Evolutionary conservation across 1,139 yeast species (phyloP).

Genomic region (Sugiyamaella japonica): DNA sequence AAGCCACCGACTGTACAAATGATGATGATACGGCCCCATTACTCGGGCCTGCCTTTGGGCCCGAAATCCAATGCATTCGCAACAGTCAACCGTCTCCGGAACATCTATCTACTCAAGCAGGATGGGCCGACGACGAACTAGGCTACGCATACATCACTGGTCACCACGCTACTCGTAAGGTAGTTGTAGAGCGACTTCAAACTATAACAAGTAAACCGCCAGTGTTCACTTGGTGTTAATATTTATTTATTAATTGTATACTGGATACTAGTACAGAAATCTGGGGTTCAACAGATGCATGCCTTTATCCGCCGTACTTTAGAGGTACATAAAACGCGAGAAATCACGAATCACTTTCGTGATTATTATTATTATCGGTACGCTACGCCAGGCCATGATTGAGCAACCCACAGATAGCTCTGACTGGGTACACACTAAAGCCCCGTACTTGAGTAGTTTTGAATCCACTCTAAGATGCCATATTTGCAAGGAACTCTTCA

Average conservation of each 20-base stretch:
- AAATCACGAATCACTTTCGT: constrained; percentile 8
- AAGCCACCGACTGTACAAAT: not conserved
- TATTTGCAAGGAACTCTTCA: constrained; percentile 83
- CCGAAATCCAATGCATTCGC: not conserved
- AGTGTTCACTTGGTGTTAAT: constrained; percentile 70
- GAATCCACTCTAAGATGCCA: constrained; percentile 80
- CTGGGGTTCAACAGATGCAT: not conserved
- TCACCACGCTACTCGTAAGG: constrained; percentile 40
- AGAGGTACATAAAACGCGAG: constrained; percentile 6
- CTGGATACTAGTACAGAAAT: too few relatives aligned
- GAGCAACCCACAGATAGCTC: constrained; percentile 59
- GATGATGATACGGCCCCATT: constrained; percentile 9
- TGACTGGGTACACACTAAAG: constrained; percentile 58
- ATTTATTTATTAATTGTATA: not conserved
- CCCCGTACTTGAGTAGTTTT: constrained; percentile 60
- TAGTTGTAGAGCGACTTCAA: constrained; percentile 62
- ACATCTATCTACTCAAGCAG: constrained; percentile 9
- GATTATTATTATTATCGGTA: too few relatives aligned
- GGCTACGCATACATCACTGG: constrained; percentile 39
- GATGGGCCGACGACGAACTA: constrained; percentile 28
- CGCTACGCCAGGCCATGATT: constrained; percentile 2
- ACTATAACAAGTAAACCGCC: constrained; percentile 60
- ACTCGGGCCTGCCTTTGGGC: constrained; percentile 15
- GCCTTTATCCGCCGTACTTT: constrained; percentile 13
- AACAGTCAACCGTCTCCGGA: not conserved